Evolutionary conservation across 805 yeast species (phyloP).

Genomic region (Saturnispora serradocipensis): DNA sequence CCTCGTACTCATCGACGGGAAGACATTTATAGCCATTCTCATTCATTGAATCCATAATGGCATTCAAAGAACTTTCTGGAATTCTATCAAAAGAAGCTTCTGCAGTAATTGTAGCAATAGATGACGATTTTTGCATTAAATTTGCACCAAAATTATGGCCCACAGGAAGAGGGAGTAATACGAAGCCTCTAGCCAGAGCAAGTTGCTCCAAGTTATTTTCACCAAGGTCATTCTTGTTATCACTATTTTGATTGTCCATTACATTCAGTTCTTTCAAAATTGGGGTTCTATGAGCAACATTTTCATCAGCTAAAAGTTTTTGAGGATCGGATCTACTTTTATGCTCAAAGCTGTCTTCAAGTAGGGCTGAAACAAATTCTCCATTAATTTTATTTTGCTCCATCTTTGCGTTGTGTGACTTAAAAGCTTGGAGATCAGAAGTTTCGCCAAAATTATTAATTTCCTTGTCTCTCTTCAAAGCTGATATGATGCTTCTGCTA

Average conservation of each 20-base stretch:
- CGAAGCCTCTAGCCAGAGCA: slow-evolving; percentile 3
- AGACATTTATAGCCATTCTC: slow-evolving; percentile 22
- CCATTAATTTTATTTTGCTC: background rate
- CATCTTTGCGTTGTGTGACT: background rate
- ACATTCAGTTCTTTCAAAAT: background rate
- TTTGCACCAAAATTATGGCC: background rate
- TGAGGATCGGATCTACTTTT: no score
- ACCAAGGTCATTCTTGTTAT: background rate
- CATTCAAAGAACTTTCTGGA: slow-evolving; percentile 22
- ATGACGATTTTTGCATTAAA: background rate
- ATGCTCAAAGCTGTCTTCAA: no score
- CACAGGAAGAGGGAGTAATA: slow-evolving; percentile 2
- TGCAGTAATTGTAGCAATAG: slow-evolving; percentile 10
- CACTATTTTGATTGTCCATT: background rate
- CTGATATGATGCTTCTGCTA: slow-evolving; percentile 5
- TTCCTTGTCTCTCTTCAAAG: background rate
- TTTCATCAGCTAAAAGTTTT: background rate
- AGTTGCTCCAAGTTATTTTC: slow-evolving; percentile 1
- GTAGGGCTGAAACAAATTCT: background rate
- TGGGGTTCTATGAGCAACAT: background rate
- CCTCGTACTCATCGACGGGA: slow-evolving; percentile 17
- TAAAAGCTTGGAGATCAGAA: background rate
- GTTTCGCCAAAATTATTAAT: background rate
- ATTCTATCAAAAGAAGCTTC: slow-evolving; percentile 2
- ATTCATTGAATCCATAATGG: slow-evolving; percentile 16